Evolutionary conservation across 768 basidiomycete species (phyloP).

Genomic region (Pisolithus orientalis): DNA sequence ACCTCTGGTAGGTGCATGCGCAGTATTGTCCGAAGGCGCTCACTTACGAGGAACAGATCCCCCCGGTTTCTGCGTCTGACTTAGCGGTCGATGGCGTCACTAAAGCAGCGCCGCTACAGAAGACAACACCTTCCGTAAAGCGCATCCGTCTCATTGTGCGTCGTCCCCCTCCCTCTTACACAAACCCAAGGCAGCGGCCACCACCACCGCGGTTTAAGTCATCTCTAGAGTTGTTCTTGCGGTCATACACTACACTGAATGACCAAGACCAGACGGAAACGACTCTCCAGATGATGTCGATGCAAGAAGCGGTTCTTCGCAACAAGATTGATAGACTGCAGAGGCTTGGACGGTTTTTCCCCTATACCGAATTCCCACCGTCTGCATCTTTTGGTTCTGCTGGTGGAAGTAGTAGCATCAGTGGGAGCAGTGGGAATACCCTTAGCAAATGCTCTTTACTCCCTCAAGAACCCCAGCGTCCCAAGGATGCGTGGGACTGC

Average conservation of each 20-base stretch:
- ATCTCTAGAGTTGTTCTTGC: slow-evolving; percentile 51
- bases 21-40: no score
- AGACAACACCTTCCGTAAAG: slow-evolving; percentile 35
- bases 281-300: slow-evolving; percentile 31
- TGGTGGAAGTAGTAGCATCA: neutral
- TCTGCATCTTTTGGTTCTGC: slow-evolving; percentile 13
- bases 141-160: slow-evolving; percentile 65
- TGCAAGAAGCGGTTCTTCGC: slow-evolving; percentile 38
- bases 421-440: slow-evolving; percentile 1
- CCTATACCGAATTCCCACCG: slow-evolving; percentile 26
- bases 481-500: slow-evolving; percentile 51
- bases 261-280: slow-evolving; percentile 42
- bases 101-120: neutral
- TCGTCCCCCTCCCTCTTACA: slow-evolving; percentile 49
- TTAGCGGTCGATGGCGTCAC: neutral
- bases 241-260: slow-evolving; percentile 54
- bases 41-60: neutral
- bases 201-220: slow-evolving; percentile 42
- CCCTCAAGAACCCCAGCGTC: slow-evolving; percentile 19
- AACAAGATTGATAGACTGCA: slow-evolving; percentile 40
- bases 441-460: slow-evolving; percentile 10
- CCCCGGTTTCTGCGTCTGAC: neutral
- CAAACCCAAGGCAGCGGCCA: slow-evolving; percentile 66
- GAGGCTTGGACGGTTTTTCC: slow-evolving; percentile 40
- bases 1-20: neutral